Percentiles rank a stretch among this genome's conserved stretches.
These are phyloP conservation scores for Aspergillus sp. DNA, from an alignment of 2,329 filamentous ascomycete species.

Conservation along the genomic window DNA sequence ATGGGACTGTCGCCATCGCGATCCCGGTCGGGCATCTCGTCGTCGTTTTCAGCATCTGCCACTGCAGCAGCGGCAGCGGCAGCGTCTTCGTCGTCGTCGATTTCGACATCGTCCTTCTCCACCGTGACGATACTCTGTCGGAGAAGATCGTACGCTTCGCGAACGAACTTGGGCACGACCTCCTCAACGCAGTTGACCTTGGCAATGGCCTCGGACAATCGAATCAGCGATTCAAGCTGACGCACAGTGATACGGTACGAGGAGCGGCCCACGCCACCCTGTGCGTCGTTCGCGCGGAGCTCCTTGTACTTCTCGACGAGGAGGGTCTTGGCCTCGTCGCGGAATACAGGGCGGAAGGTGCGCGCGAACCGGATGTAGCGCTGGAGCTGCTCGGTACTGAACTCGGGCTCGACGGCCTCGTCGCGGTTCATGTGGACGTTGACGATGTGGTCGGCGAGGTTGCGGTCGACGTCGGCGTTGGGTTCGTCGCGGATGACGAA, in stretches of 20 bases:
- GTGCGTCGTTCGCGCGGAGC: slow-evolving; percentile 85
- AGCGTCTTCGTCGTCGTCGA: slow-evolving; percentile 74
- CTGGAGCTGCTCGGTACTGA: slow-evolving; percentile 93
- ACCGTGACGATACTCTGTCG: slow-evolving; percentile 96
- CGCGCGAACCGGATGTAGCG: slow-evolving; percentile 95
- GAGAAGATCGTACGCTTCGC: slow-evolving; percentile 87
- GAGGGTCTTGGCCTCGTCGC: slow-evolving; percentile 77
- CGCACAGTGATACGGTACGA: slow-evolving; percentile 97
- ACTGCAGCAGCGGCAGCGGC: slow-evolving; percentile 17
- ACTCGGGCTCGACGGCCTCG: slow-evolving; percentile 86
- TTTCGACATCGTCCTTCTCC: slow-evolving; percentile 94
- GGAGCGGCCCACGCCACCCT: slow-evolving; percentile 90
- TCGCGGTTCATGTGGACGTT: slow-evolving; percentile 90
- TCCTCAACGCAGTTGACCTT: slow-evolving; percentile 97
- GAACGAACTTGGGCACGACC: slow-evolving; percentile 78
- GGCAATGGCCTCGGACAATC: slow-evolving; percentile 93
- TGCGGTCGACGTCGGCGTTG: slow-evolving; percentile 85
- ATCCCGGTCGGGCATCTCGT: slow-evolving; percentile 51
- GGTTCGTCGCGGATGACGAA: slow-evolving; percentile 97
- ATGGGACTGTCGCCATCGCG: slow-evolving; percentile 54
- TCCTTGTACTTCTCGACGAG: slow-evolving; percentile 96
- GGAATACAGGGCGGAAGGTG: slow-evolving; percentile 92
- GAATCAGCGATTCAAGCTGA: slow-evolving; percentile 94
- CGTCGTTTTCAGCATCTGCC: slow-evolving; percentile 47
- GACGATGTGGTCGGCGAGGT: slow-evolving; percentile 92